Percentiles rank a stretch among this genome's conserved stretches.
These are phyloP conservation scores for Dactylellina leptospora DNA, from an alignment of 2,329 filamentous ascomycete genomes.

Conservation along the genomic window DNA sequence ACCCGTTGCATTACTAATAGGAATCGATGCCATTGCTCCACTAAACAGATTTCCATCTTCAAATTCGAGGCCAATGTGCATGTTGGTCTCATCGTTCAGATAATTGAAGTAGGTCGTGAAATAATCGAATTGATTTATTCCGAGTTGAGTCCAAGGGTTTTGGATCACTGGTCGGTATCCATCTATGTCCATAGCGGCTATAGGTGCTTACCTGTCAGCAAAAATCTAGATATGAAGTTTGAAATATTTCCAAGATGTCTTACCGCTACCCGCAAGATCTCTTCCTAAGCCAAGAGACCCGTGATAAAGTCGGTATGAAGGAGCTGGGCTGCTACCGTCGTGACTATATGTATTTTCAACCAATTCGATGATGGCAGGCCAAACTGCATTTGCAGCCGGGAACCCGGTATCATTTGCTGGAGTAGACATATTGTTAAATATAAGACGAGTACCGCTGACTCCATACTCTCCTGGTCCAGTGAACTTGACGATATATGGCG, in stretches of 20 bases:
- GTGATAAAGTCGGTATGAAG: slow-evolving; percentile 11
- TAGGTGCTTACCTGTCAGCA: too few relatives aligned
- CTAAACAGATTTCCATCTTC: background rate
- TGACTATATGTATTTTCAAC: slow-evolving; percentile 31
- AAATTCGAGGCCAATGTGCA: slow-evolving; percentile 32
- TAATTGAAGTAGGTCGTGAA: slow-evolving; percentile 45
- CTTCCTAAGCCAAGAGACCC: slow-evolving; percentile 29
- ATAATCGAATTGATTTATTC: too few relatives aligned
- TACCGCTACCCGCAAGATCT: slow-evolving; percentile 19
- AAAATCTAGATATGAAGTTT: too few relatives aligned
- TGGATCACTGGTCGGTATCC: slow-evolving; percentile 20
- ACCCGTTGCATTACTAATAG: background rate
- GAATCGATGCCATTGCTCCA: background rate
- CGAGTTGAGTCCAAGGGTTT: slow-evolving; percentile 13
- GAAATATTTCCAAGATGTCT: background rate
- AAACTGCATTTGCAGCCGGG: slow-evolving; percentile 4
- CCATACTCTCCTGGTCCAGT: slow-evolving; percentile 15
- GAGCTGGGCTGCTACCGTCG: slow-evolving; percentile 1
- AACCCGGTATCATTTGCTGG: background rate
- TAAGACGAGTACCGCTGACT: slow-evolving; percentile 6
- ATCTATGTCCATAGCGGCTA: background rate
- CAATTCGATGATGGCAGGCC: slow-evolving; percentile 20
- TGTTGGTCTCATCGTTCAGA: slow-evolving; percentile 11
- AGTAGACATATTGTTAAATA: slow-evolving; percentile 11
- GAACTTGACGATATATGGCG: slow-evolving; percentile 20